phyloP scores from a whole-genome alignment of 805 yeast species.

The Cyberlindnera veronae region DNA sequence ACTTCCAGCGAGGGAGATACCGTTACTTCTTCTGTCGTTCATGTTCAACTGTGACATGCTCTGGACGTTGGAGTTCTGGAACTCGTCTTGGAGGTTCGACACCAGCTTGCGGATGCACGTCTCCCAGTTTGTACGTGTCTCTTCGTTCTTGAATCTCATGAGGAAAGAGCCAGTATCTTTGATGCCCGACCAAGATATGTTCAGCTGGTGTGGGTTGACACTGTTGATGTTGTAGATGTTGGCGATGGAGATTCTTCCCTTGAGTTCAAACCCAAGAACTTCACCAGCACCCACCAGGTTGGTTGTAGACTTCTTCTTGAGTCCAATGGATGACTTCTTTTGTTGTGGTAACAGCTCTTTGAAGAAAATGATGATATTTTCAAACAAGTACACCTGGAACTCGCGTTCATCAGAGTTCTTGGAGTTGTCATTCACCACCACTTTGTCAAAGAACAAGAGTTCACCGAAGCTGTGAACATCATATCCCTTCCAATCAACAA shows the following conservation, averaged over 20 bases:
- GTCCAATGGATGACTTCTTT: conserved; percentile 46
- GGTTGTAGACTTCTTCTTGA: conserved; percentile 37
- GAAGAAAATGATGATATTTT: conserved; percentile 60
- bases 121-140: conserved; percentile 80
- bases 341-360: conserved; percentile 47
- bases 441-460: conserved; percentile 68
- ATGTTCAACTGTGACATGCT: conserved; percentile 18
- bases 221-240: conserved; percentile 51
- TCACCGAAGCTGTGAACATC: conserved; percentile 79
- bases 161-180: conserved; percentile 85
- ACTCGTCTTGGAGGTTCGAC: conserved; percentile 29
- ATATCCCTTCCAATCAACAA: conserved; percentile 91
- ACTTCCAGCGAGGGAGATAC: conserved; percentile 20
- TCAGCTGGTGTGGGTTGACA: conserved; percentile 51
- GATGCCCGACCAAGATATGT: conserved; percentile 79
- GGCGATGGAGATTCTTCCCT: conserved; percentile 79
- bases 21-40: conserved; percentile 28
- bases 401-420: conserved; percentile 67
- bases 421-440: conserved; percentile 58
- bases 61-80: conserved; percentile 7
- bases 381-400: conserved; percentile 86
- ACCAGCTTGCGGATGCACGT: conserved; percentile 51
- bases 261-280: conserved; percentile 51
- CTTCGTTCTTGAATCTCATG: conserved; percentile 80
- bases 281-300: conserved; percentile 18